Evolutionary conservation across 129 eudicot genomes (phyloP), one percentile per base, ranked within the genome.

Genomic region (Artemisia annua): DNA sequence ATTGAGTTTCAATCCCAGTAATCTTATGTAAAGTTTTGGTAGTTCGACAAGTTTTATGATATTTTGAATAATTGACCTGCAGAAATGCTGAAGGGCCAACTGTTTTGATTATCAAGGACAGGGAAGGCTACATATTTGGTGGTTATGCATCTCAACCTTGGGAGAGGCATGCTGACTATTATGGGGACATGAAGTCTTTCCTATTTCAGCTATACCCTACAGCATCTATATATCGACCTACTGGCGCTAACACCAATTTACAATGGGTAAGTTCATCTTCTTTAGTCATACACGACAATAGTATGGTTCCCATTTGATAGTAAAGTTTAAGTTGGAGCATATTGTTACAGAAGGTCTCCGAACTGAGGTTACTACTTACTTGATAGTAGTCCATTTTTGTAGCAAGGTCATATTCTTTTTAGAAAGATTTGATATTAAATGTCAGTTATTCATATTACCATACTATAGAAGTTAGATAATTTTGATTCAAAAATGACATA

Each of bases 91-190:
- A 82, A 64, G 98, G 97, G 54, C 92, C 91, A 75, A 87, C 97
- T 60, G 79, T 94, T 80, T 69, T 90, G 80, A 76, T 94, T 53
- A 69, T 94, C 35, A 94, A 90, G 83, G 98, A 94, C 79, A 94
- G 70, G 62, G 96, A 94, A 68, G 96, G 98, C 55, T 81, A 72
- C 75, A 66, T 90, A 44, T 94, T 82, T 83, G 98, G 98, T 44
- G 98, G 97, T 73, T 90, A 87, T 86, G 98, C 89, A 61, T 94
- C 98, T 71, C 98, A 87, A 79, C 87, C 96, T 48, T 94, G 98
- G 97, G 93, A 87, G 63, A 87, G 78, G 73, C 97, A 94, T 77
- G 87, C 83, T 17, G 97, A 94, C 55, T 94, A 86, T 73, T 94
- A 94, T 80, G 98, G 98, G 57, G 97, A 94, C 75, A 83, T 94